These are phyloP conservation scores for Leptographium flavum DNA, from an alignment of 2,329 filamentous ascomycete species.

Conservation along the genomic window DNA sequence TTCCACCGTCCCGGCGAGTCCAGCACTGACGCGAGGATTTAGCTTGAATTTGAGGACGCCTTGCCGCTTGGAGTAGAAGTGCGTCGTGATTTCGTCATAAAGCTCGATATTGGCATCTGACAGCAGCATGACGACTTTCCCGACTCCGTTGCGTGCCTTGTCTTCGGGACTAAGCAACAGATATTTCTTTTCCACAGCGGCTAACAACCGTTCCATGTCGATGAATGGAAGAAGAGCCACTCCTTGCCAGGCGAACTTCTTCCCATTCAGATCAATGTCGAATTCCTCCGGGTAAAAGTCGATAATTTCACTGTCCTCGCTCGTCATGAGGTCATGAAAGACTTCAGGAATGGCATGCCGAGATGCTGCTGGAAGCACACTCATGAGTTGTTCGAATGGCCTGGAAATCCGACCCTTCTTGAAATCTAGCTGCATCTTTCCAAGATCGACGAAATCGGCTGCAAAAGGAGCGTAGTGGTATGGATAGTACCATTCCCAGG, in stretches of 20 bases:
- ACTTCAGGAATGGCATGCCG: slow-evolving; percentile 78
- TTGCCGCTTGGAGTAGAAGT: slow-evolving; percentile 88
- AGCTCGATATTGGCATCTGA: slow-evolving; percentile 66
- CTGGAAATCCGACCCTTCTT: slow-evolving; percentile 72
- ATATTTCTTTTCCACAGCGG: slow-evolving; percentile 72
- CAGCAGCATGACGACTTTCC: slow-evolving; percentile 69
- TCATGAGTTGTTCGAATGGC: slow-evolving; percentile 97
- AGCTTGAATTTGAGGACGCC: slow-evolving; percentile 53
- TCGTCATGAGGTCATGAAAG: slow-evolving; percentile 83
- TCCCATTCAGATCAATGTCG: slow-evolving; percentile 84
- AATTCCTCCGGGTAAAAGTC: slow-evolving; percentile 98
- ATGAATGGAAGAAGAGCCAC: slow-evolving; percentile 91
- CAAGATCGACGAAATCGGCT: slow-evolving; percentile 78
- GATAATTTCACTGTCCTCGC: slow-evolving; percentile 79
- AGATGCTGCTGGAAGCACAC: slow-evolving; percentile 84
- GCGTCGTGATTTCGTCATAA: slow-evolving; percentile 69
- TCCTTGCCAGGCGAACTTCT: slow-evolving; percentile 98
- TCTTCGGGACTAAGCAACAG: slow-evolving; percentile 67
- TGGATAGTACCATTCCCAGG: slow-evolving; percentile 98
- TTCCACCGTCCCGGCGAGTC: slow-evolving; percentile 64
- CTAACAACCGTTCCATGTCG: slow-evolving; percentile 72
- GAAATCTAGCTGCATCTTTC: slow-evolving; percentile 66
- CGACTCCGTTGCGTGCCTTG: slow-evolving; percentile 60
- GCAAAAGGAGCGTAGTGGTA: slow-evolving; percentile 98
- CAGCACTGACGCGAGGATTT: slow-evolving; percentile 60